Evolutionary conservation across 805 yeast genomes (phyloP).

Genomic region (Zygoascus bituminiphila): DNA sequence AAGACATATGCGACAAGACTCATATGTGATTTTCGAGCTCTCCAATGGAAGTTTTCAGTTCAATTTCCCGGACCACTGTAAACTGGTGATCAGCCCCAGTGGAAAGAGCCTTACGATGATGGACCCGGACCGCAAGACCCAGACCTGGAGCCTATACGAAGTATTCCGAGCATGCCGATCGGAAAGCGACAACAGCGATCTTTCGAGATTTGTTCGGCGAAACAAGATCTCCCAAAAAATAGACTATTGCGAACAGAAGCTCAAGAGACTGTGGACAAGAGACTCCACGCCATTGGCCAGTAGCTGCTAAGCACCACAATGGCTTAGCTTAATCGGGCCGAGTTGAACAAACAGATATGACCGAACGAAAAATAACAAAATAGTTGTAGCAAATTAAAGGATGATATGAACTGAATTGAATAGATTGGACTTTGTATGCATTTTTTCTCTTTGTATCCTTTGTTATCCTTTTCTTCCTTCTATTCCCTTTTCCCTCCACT

Average conservation of each 20-base stretch:
- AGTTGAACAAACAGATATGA: too few relatives aligned
- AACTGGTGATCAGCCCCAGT: slow-evolving; percentile 50
- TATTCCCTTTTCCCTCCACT: too few relatives aligned
- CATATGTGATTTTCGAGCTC: slow-evolving; percentile 84
- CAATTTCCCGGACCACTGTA: slow-evolving; percentile 92
- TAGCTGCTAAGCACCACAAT: not conserved
- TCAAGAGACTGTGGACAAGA: not conserved
- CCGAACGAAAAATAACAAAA: not conserved
- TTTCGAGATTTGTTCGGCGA: not conserved
- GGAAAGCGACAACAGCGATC: not conserved
- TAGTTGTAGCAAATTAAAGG: not conserved
- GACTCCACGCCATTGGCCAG: not conserved
- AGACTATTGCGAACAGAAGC: slow-evolving; percentile 3
- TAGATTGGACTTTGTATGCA: too few relatives aligned
- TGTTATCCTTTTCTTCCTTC: too few relatives aligned
- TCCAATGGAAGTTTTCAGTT: slow-evolving; percentile 90
- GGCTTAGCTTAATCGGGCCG: not conserved
- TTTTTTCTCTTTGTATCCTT: too few relatives aligned
- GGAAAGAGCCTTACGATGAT: slow-evolving; percentile 46
- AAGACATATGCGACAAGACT: slow-evolving; percentile 70
- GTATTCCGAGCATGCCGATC: not conserved
- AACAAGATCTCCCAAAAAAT: not conserved
- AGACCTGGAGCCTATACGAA: slow-evolving; percentile 14
- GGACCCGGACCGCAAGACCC: slow-evolving; percentile 27
- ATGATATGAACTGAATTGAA: too few relatives aligned